Conservation (phyloP, 202 grass and related monocot genomes). For the Tripidium arundinaceum region DNA sequence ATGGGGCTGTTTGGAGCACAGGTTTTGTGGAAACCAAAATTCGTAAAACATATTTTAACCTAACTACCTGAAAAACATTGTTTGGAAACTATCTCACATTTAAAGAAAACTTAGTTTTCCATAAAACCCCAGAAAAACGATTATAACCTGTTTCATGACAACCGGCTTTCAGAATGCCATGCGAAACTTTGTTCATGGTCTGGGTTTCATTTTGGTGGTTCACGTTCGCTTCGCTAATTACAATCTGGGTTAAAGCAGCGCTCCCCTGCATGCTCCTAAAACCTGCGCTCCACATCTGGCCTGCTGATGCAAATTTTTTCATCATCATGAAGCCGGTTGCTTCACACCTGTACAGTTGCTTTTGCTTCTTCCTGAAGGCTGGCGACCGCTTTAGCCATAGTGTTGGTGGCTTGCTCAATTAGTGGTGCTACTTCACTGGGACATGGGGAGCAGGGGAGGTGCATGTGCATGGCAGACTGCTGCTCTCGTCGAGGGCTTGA, state of each 20-base stretch:
- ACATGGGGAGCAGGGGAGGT: not conserved
- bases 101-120: not conserved
- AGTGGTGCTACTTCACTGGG: not conserved
- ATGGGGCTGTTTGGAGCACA: not conserved
- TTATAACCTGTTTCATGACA: not conserved
- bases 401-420: not conserved
- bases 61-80: not conserved
- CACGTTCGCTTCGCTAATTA: not conserved
- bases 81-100: not conserved
- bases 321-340: not conserved
- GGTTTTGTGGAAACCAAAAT: not conserved
- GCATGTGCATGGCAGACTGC: not conserved
- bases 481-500: not conserved
- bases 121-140: not conserved
- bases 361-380: not conserved
- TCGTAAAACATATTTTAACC: not conserved
- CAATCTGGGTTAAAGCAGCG: not conserved
- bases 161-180: not conserved
- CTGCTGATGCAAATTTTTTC: not conserved
- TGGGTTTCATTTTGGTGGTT: not conserved
- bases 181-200: no score
- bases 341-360: not conserved
- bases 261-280: no score
- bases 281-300: not conserved
- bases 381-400: not conserved